Conservation (phyloP, 176 grass and related monocot species). For the Cymbopogon citratus region DNA sequence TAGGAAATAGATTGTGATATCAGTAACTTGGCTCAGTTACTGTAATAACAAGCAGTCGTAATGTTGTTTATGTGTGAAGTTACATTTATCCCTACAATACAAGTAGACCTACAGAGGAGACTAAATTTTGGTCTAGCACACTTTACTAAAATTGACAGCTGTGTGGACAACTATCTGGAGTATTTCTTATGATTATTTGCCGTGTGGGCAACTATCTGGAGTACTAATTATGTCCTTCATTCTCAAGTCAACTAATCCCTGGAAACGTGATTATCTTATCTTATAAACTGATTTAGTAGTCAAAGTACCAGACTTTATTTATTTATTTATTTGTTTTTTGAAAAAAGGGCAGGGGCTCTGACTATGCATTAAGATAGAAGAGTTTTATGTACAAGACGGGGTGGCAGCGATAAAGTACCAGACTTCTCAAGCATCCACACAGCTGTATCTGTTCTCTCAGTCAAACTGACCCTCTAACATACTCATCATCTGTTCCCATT, state of each 20-base stretch:
- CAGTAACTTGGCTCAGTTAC: not conserved
- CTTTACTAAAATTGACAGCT: conserved; percentile 1
- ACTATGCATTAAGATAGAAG: too few relatives aligned
- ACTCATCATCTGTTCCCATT: not conserved
- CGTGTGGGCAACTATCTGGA: not conserved
- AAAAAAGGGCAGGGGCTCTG: too few relatives aligned
- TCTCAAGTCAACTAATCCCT: not conserved
- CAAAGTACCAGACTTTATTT: not conserved
- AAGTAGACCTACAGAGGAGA: not conserved
- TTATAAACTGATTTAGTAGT: not conserved
- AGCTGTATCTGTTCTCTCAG: not conserved
- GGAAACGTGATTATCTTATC: not conserved
- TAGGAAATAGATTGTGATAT: not conserved
- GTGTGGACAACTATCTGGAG: not conserved
- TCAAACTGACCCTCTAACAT: not conserved
- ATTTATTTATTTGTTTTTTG: too few relatives aligned
- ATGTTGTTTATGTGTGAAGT: not conserved
- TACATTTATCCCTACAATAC: not conserved
- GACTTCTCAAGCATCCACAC: not conserved
- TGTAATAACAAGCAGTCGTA: not conserved
- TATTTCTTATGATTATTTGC: not conserved
- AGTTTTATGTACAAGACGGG: too few relatives aligned
- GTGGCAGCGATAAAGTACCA: not conserved
- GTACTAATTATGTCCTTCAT: not conserved
- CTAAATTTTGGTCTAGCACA: not conserved